phyloP scores from a whole-genome alignment of 768 basidiomycete species.

The Kwoniella bestiolae region DNA sequence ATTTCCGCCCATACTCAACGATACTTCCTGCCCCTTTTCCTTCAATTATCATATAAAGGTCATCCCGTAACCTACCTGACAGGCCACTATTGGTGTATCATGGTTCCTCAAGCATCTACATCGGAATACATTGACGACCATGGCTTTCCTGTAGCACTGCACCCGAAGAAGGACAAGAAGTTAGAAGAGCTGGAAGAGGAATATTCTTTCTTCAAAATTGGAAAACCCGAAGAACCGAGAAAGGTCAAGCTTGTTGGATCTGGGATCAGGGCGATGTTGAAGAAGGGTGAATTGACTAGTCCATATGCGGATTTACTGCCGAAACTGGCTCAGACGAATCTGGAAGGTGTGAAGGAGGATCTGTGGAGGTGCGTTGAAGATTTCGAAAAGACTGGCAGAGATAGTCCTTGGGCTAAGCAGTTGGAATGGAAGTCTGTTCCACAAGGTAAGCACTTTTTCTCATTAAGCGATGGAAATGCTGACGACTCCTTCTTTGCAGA shows the following conservation, averaged over 20 bases:
- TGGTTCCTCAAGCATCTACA: conserved; percentile 37
- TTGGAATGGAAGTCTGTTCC: conserved; percentile 38
- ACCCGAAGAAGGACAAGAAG: conserved; percentile 29
- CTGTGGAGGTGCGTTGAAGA: conserved; percentile 35
- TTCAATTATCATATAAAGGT: conserved; percentile 68
- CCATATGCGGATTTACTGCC: conserved; percentile 32
- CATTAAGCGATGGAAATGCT: background rate
- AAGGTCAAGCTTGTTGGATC: conserved; percentile 39
- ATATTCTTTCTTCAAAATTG: conserved; percentile 39
- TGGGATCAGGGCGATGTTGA: conserved; percentile 30
- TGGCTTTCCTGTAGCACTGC: conserved; percentile 40
- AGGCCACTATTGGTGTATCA: conserved; percentile 67
- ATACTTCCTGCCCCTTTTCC: conserved; percentile 69
- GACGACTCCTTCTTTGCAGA: too few relatives aligned
- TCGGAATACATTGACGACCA: conserved; percentile 26
- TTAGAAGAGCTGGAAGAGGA: conserved; percentile 21
- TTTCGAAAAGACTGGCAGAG: conserved; percentile 17
- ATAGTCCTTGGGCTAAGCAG: conserved; percentile 35
- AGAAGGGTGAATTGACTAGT: conserved; percentile 33
- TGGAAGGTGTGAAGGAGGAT: conserved; percentile 20
- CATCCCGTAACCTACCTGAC: conserved; percentile 65
- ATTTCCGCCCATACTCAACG: conserved; percentile 52
- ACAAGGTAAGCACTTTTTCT: conserved; percentile 4
- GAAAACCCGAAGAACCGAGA: conserved; percentile 21
- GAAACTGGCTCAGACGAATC: background rate